These are phyloP conservation scores for Exserohilum rostratum DNA, from an alignment of 2,329 filamentous ascomycete genomes.

Conservation along the genomic window DNA sequence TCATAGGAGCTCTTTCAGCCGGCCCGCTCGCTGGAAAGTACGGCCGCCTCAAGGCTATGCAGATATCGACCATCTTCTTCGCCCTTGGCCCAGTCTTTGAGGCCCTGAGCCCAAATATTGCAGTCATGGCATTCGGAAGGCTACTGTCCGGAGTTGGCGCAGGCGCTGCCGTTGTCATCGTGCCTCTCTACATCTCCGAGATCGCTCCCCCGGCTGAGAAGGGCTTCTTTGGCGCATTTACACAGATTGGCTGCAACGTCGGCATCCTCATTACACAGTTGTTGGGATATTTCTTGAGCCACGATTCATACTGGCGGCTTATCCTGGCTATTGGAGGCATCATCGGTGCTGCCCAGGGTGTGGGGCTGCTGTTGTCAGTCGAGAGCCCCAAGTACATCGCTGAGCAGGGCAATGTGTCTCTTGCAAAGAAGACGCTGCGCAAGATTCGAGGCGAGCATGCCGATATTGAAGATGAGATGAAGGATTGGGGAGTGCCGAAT, in stretches of 20 bases:
- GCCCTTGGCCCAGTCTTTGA: slow-evolving; percentile 76
- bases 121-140: slow-evolving; percentile 73
- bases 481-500: slow-evolving; percentile 51
- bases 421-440: slow-evolving; percentile 72
- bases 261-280: slow-evolving; percentile 85
- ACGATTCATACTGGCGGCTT: slow-evolving; percentile 78
- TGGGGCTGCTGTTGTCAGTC: slow-evolving; percentile 72
- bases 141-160: slow-evolving; percentile 83
- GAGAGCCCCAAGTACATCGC: slow-evolving; percentile 91
- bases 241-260: slow-evolving; percentile 91
- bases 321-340: slow-evolving; percentile 76
- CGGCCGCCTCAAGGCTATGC: slow-evolving; percentile 78
- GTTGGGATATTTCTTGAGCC: slow-evolving; percentile 85
- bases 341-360: slow-evolving; percentile 69
- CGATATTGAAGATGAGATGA: slow-evolving; percentile 76
- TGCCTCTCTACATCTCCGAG: slow-evolving; percentile 93
- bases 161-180: slow-evolving; percentile 88
- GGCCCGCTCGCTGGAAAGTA: slow-evolving; percentile 79
- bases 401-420: slow-evolving; percentile 63
- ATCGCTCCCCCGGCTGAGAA: slow-evolving; percentile 73
- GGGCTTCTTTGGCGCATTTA: slow-evolving; percentile 82
- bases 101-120: slow-evolving; percentile 71
- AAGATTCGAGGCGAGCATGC: slow-evolving; percentile 73
- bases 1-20: slow-evolving; percentile 79
- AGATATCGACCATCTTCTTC: slow-evolving; percentile 77